Conservation (phyloP, 176 grass and related monocot species). For the Eleusine coracana region DNA sequence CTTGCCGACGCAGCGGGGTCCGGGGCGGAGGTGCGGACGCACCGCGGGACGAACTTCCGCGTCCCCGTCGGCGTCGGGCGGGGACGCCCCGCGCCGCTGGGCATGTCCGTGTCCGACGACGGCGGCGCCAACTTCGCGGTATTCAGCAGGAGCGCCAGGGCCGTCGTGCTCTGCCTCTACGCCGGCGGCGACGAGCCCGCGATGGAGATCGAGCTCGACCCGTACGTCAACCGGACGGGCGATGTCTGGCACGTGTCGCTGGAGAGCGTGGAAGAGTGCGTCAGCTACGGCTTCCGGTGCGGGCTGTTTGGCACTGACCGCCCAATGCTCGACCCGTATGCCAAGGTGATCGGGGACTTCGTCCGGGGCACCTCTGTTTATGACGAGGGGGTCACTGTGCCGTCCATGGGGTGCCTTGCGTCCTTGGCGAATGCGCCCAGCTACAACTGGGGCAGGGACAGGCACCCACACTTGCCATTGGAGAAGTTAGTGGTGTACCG, state of each 20-base stretch:
- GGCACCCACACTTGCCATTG: conserved; percentile 57
- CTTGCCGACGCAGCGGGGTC: conserved; percentile 35
- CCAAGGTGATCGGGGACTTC: conserved; percentile 64
- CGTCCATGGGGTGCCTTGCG: conserved; percentile 58
- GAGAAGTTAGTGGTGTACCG: conserved; percentile 89
- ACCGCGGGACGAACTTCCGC: conserved; percentile 62
- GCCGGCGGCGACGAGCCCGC: conserved; percentile 41
- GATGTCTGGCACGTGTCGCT: conserved; percentile 78
- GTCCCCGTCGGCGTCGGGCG: conserved; percentile 75
- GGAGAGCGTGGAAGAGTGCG: conserved; percentile 52
- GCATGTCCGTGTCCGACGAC: conserved; percentile 55
- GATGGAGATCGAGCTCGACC: conserved; percentile 82
- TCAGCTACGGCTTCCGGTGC: conserved; percentile 75
- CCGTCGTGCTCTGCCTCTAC: conserved; percentile 72
- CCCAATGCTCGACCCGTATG: conserved; percentile 77
- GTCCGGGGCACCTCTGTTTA: conserved; percentile 39
- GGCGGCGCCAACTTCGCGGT: conserved; percentile 75
- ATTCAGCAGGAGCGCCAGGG: conserved; percentile 62
- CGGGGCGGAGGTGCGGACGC: conserved; percentile 62
- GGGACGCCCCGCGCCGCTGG: conserved; percentile 70
- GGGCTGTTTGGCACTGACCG: conserved; percentile 51
- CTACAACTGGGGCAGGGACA: conserved; percentile 69
- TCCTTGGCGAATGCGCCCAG: conserved; percentile 36
- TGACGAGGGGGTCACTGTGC: conserved; percentile 39
- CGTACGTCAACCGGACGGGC: conserved; percentile 69